phyloP scores from a whole-genome alignment of 352 stramenopile genomes.

The Blastocystis sp. region DNA sequence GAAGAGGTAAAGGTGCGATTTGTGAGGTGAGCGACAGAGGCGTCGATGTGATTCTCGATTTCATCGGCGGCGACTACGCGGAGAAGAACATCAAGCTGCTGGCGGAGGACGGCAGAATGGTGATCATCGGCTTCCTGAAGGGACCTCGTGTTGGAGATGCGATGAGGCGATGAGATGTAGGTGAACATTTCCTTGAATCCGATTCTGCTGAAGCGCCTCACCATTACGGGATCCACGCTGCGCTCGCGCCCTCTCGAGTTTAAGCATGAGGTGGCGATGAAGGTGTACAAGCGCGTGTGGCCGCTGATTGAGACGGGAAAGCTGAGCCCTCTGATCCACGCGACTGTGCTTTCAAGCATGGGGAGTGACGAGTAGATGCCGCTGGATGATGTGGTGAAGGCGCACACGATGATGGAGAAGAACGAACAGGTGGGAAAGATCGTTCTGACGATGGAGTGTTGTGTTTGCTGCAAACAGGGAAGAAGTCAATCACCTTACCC shows the following conservation, averaged over 20 bases:
- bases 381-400: conserved; percentile 63
- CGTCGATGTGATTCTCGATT: conserved; percentile 73
- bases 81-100: conserved; percentile 72
- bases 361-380: conserved; percentile 57
- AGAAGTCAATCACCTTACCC: conserved; percentile 70
- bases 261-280: conserved; percentile 70
- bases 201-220: conserved; percentile 72
- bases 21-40: conserved; percentile 55
- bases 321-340: conserved; percentile 70
- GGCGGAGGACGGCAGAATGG: conserved; percentile 70
- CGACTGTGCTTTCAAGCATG: neutral
- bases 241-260: conserved; percentile 69
- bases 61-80: conserved; percentile 73
- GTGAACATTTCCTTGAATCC: conserved; percentile 71
- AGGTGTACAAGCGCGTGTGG: conserved; percentile 70
- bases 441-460: conserved; percentile 64
- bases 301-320: conserved; percentile 69
- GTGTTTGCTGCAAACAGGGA: conserved; percentile 46
- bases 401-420: conserved; percentile 71
- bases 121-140: conserved; percentile 73
- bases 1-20: conserved; percentile 19
- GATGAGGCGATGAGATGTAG: conserved; percentile 61
- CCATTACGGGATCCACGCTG: conserved; percentile 72
- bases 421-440: conserved; percentile 72
- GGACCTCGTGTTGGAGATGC: conserved; percentile 60